Conservation (phyloP, 345 rosid species). For the Geranium rotundifolium region DNA sequence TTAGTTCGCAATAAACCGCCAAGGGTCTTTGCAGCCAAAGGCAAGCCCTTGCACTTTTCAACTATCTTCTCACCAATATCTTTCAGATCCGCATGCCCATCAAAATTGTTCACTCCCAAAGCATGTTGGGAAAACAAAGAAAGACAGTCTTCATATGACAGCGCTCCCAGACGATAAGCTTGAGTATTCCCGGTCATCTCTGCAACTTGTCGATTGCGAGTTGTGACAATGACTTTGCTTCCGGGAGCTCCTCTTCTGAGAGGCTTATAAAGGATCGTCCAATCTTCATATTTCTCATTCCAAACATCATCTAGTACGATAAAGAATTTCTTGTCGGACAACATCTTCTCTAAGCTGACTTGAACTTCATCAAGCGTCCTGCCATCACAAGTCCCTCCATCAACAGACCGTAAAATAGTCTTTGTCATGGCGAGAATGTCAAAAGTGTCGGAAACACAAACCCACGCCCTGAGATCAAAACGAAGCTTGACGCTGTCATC, state of each 20-base stretch:
- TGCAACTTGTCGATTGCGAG: conserved; percentile 25
- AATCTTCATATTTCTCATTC: background rate
- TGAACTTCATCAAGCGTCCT: background rate
- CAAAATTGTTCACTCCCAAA: too few relatives aligned
- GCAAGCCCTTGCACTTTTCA: too few relatives aligned
- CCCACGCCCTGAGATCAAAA: too few relatives aligned
- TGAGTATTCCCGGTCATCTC: conserved; percentile 11
- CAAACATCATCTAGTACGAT: conserved; percentile 8
- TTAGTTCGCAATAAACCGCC: too few relatives aligned
- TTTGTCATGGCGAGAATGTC: background rate
- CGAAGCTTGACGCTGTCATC: too few relatives aligned
- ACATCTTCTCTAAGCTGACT: background rate
- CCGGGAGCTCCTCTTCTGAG: background rate
- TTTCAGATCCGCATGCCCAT: too few relatives aligned
- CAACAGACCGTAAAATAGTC: background rate
- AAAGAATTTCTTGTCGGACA: conserved; percentile 1
- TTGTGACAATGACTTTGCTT: conserved; percentile 35
- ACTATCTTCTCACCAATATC: too few relatives aligned
- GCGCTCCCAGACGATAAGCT: too few relatives aligned
- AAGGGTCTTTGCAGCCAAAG: too few relatives aligned
- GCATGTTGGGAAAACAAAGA: too few relatives aligned
- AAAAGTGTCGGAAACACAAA: too few relatives aligned
- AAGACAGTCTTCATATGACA: too few relatives aligned
- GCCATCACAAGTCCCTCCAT: background rate
- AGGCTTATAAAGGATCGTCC: background rate